Evolutionary conservation across 176 grass and related monocot species (phyloP), one percentile per base, ranked within the genome.

Genomic region (Carex parvula): DNA sequence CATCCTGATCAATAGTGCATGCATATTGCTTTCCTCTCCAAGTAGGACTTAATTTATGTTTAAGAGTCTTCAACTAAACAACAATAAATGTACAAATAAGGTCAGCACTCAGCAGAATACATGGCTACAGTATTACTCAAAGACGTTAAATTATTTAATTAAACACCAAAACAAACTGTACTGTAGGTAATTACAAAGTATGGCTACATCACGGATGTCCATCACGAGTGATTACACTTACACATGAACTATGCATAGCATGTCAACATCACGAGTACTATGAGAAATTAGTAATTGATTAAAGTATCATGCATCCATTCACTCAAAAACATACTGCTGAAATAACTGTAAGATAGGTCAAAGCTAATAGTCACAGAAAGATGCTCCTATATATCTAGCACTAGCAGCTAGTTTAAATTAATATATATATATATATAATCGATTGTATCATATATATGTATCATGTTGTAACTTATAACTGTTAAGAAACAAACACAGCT

Each of bases 221-320:
- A 70, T 70, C 67, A 41, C 5, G 37, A 11, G 16, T 44, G 67
- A 70, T 70, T 75, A 21, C 9, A 48, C 41, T 70, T 75, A 21
- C 9, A 48, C 41, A 70, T 39, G 70, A 50, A 13, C 39, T 74
- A 52, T 74, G 42, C 18, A 52, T 70, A 74, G 18, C n/a, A 74
- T 21, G 70, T 52, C 42, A 53, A 75, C 20, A 50, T 53, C 70
- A 75, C 44, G 44, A 75, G 70, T 75, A 29, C n/a, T 26, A 75
- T 7, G 54, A 75, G 70, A 75, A 75, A 53, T 75, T 14, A n/a
- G 70, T 75, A 75, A 75, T 14, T 73, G 41, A 12, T 50, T 50
- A 50, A 50, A 50, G 46, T 12, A 8, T 8, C 70, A 29, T 53
- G 70, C 70, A 53, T 70, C 11, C 21, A 29, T 75, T 75, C 44